Percentiles rank a stretch among this genome's conserved stretches.
Evolutionary conservation across 768 basidiomycete species (phyloP).

Genomic region (Phaeotremella skinneri): DNA sequence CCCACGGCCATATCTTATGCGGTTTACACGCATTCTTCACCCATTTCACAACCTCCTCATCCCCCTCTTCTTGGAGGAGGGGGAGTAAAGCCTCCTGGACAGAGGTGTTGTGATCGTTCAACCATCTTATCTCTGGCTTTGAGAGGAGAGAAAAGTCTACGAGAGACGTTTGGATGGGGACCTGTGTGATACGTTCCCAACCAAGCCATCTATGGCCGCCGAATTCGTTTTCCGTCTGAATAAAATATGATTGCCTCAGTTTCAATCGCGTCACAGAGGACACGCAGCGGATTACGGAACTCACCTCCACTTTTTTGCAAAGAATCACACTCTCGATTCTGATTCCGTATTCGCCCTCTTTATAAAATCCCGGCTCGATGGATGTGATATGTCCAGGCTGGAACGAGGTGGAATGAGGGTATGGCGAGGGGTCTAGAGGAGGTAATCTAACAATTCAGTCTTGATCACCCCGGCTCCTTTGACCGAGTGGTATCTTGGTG

Average conservation of each 20-base stretch:
- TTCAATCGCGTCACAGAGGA: not conserved
- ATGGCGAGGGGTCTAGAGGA: constrained; percentile 66
- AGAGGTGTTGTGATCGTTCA: constrained; percentile 58
- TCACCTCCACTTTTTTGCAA: constrained; percentile 66
- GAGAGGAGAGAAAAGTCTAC: constrained; percentile 79
- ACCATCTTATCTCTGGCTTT: constrained; percentile 81
- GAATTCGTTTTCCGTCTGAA: constrained; percentile 67
- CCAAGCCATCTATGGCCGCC: constrained; percentile 78
- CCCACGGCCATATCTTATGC: constrained; percentile 44
- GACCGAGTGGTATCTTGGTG: not conserved
- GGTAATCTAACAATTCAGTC: not conserved
- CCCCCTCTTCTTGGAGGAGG: constrained; percentile 30
- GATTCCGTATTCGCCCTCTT: constrained; percentile 79
- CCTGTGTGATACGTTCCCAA: constrained; percentile 85
- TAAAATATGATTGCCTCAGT: constrained; percentile 2
- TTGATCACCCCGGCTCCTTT: not conserved
- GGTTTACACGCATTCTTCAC: constrained; percentile 37
- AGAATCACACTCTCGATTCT: constrained; percentile 83
- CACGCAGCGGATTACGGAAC: constrained; percentile 26
- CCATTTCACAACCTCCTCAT: constrained; percentile 43
- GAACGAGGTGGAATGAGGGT: constrained; percentile 64
- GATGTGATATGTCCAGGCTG: constrained; percentile 85
- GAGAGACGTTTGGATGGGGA: constrained; percentile 89
- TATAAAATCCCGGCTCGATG: constrained; percentile 91
- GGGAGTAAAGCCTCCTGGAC: constrained; percentile 41